These are phyloP conservation scores for Harringtonia lauricola DNA, from an alignment of 2,329 filamentous ascomycete species.

Conservation along the genomic window DNA sequence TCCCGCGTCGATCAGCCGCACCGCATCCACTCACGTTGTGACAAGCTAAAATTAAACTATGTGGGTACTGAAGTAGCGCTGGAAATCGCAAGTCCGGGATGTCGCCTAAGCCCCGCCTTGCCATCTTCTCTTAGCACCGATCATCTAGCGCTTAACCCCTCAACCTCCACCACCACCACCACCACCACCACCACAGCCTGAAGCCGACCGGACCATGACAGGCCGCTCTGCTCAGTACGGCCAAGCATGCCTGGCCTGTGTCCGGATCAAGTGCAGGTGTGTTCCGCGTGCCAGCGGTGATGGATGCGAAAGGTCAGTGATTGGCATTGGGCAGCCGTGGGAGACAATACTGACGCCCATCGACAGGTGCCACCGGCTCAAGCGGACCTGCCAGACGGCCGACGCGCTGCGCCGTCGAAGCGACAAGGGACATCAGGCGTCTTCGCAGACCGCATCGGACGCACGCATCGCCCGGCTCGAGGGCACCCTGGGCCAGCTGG, in stretches of 20 bases:
- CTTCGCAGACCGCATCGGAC: constrained; percentile 12
- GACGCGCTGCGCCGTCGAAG: constrained; percentile 20
- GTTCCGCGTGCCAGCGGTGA: constrained; percentile 3
- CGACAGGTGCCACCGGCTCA: constrained; percentile 21
- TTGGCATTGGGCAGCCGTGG: too few relatives aligned
- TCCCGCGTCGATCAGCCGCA: too few relatives aligned
- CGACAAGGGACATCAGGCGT: constrained; percentile 13
- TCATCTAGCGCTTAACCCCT: not conserved
- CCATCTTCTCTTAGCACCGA: too few relatives aligned
- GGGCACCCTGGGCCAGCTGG: constrained; percentile 11
- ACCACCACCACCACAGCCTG: not conserved
- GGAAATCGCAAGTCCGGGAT: too few relatives aligned
- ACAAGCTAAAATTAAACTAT: too few relatives aligned
- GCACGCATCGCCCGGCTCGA: constrained; percentile 23
- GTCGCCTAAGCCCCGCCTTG: too few relatives aligned
- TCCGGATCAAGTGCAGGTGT: constrained; percentile 8
- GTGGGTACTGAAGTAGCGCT: too few relatives aligned
- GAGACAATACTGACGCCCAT: not conserved
- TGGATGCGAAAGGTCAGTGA: constrained; percentile 7
- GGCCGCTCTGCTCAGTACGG: constrained; percentile 3
- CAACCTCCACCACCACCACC: not conserved
- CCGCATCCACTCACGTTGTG: too few relatives aligned
- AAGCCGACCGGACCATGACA: not conserved
- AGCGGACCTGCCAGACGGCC: constrained; percentile 22
- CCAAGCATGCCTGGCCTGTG: constrained; percentile 6